A percentile compares a stretch with the other conserved stretches of the same genome.
Conservation (phyloP, 1,139 yeast species). For the Pichia sp. region DNA sequence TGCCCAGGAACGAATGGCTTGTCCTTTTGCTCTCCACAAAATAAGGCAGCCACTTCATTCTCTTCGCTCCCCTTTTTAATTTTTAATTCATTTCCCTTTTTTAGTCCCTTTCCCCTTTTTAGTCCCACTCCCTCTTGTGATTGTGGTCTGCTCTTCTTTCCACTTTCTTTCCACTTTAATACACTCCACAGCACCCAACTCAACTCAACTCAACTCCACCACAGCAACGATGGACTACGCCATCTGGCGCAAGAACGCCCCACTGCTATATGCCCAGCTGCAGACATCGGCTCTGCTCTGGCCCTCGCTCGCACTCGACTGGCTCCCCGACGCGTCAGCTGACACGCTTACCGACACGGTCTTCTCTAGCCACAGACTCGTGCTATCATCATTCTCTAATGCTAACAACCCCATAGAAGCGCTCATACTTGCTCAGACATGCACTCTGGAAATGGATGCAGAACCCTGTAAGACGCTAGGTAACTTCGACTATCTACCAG, state of each 20-base stretch:
- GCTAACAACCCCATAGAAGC: conserved; percentile 20
- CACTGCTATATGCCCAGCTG: conserved; percentile 43
- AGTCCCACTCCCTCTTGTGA: too few species aligned
- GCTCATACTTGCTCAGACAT: conserved; percentile 12
- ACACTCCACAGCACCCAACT: too few species aligned
- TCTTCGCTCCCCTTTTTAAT: too few species aligned
- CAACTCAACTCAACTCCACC: background rate
- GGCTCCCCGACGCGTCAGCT: conserved; percentile 38
- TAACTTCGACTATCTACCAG: conserved; percentile 13
- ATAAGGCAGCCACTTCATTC: too few species aligned
- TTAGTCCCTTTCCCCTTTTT: background rate
- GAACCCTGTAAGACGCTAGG: conserved; percentile 6
- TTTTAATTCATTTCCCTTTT: background rate
- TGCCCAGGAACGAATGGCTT: too few species aligned
- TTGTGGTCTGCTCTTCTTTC: too few species aligned
- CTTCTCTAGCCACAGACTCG: conserved; percentile 17
- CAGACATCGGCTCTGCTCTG: conserved; percentile 44
- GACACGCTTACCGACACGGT: conserved; percentile 16
- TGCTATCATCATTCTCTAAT: conserved; percentile 26
- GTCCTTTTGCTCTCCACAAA: too few species aligned
- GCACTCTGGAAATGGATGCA: conserved; percentile 1
- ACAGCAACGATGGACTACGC: conserved; percentile 2
- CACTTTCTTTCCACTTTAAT: too few species aligned
- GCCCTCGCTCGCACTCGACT: conserved; percentile 50
- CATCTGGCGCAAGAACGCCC: conserved; percentile 50